Evolutionary conservation across 176 grass and related monocot genomes (phyloP), one percentile per base, ranked within the genome.

Genomic region (Ananas comosus): DNA sequence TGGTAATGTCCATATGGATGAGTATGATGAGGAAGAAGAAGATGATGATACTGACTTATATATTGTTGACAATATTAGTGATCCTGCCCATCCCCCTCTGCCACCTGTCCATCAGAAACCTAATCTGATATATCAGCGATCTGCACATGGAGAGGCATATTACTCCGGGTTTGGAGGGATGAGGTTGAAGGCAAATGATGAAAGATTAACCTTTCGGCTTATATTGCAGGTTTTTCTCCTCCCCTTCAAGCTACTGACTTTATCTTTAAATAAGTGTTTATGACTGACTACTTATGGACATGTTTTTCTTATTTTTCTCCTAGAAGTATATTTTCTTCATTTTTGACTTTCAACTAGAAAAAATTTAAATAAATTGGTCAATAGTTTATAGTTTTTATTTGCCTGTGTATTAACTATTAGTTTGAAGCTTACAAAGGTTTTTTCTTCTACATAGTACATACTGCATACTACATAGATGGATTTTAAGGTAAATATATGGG

Each of bases 211-310:
- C 74, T 76, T 86, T 21, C 80, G 72, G 48, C 82, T 99, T 53
- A 87, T 87, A 18, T 83, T 99, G 64, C 90, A 99, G 95, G 95
- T 99, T 69, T 78, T 61, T 33, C 69, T 51, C 4, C 68, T 2
- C 25, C 33, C 33, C 33, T 42, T 42, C 33, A 18, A 61, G 16
- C 56, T 22, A n/a, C 16, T 61, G 16, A 11, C 22, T 61, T 18
- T 22, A 61, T 61, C 21, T 56, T 61, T 22, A 61, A 14, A 4
- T 59, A 5, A 21, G 56, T 17, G 19, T 9, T 59, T 21, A 59
- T 59, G 8, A 59, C 16, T 59, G 56, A 17, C n/a, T 59, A 56
- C 53, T 33, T 4, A 33, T 33, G 29, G 29, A 33, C 4, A 56
- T 56, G 56, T 18, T 59, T 14, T 17, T 59, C 13, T 33, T 33